Conservation (phyloP, 306 rosid genomes). For the Cucumis sativus region Cucumber_9930_V3 NC_026655.2:31892001-31892500, state of each 20-base stretch:
- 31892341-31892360: constrained; percentile 58
- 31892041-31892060: neutral
- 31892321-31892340: constrained; percentile 73
- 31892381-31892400: constrained; percentile 57
- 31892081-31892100: neutral
- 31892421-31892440: neutral
- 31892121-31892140: constrained; percentile 56
- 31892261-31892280: constrained; percentile 41
- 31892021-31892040: neutral
- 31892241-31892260: constrained; percentile 67
- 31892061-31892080: neutral
- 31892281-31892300: constrained; percentile 59
- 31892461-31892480: neutral
- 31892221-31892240: constrained; percentile 76
- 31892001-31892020: neutral
- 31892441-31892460: neutral
- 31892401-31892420: neutral
- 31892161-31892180: constrained; percentile 77
- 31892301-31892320: constrained; percentile 22
- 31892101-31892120: neutral
- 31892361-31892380: constrained; percentile 55
- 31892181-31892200: constrained; percentile 85
- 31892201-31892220: constrained; percentile 75
- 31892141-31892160: constrained; percentile 94
- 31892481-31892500: neutral